phyloP scores from a whole-genome alignment of 2,329 filamentous ascomycete species.

The Epichloe sp. region DNA sequence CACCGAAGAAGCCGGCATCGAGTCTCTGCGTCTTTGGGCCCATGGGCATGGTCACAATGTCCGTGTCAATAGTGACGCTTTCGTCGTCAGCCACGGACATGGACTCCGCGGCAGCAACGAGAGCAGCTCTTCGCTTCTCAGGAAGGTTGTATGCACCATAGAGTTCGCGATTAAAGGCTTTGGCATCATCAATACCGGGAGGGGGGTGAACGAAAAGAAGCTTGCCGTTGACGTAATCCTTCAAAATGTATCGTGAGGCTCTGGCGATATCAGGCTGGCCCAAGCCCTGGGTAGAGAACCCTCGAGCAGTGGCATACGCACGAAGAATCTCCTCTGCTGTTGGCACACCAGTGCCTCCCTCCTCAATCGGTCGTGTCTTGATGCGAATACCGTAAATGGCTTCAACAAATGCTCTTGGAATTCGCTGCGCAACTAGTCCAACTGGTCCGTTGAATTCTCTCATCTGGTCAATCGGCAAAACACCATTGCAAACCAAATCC shows the following conservation, averaged over 20 bases:
- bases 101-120: constrained; percentile 37
- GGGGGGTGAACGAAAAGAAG: constrained; percentile 85
- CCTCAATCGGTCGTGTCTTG: constrained; percentile 63
- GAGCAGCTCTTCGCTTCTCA: constrained; percentile 58
- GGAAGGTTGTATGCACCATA: constrained; percentile 77
- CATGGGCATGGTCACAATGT: constrained; percentile 37
- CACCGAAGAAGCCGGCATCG: constrained; percentile 81
- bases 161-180: constrained; percentile 76
- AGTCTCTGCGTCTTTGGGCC: constrained; percentile 65
- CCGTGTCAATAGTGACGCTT: constrained; percentile 24
- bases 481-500: constrained; percentile 87
- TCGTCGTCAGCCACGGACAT: constrained; percentile 27
- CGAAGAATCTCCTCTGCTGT: constrained; percentile 75
- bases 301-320: constrained; percentile 77
- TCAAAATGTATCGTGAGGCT: constrained; percentile 78
- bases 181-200: constrained; percentile 55
- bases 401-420: constrained; percentile 81
- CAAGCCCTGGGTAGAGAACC: constrained; percentile 78
- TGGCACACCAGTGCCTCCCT: constrained; percentile 80
- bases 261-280: constrained; percentile 89
- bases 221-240: constrained; percentile 96
- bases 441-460: constrained; percentile 84
- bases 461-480: constrained; percentile 92
- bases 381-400: constrained; percentile 92
- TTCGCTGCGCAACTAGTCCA: constrained; percentile 67